These are phyloP conservation scores for Scenedesmus sp. DNA, from an alignment of 163 green algal species.

Conservation along the genomic window DNA sequence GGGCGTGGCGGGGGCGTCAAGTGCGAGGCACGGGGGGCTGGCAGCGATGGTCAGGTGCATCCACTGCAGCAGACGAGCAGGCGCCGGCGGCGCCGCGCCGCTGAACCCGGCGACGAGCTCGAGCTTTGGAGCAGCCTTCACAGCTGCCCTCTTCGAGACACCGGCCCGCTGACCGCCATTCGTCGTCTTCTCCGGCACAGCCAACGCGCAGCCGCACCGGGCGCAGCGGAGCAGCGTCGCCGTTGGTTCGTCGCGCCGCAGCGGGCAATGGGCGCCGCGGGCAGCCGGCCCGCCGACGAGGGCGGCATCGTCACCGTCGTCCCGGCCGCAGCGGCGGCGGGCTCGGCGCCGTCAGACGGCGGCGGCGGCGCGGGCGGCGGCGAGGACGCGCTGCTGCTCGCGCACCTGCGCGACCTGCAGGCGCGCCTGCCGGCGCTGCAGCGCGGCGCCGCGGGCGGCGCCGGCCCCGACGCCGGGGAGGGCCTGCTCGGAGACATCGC, in stretches of 20 bases:
- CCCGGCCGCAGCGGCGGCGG: neutral
- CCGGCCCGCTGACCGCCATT: too few relatives aligned
- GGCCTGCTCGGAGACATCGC: neutral
- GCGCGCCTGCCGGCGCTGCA: conserved; percentile 1
- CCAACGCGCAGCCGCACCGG: neutral
- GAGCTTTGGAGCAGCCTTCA: neutral
- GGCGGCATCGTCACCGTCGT: conserved; percentile 39
- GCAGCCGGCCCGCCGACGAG: neutral
- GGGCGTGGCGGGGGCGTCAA: too few relatives aligned
- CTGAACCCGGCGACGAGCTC: too few relatives aligned
- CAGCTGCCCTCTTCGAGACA: too few relatives aligned
- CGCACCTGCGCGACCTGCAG: conserved; percentile 21
- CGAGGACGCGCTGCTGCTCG: conserved; percentile 12
- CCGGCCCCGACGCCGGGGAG: too few relatives aligned
- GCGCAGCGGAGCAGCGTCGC: neutral
- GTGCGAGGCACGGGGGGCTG: too few relatives aligned
- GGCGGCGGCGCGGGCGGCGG: neutral
- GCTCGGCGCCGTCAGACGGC: too few relatives aligned
- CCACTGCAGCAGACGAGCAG: too few relatives aligned
- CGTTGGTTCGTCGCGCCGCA: neutral
- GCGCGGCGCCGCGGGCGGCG: neutral
- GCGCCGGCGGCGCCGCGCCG: too few relatives aligned
- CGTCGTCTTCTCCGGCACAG: too few relatives aligned
- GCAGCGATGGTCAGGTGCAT: too few relatives aligned
- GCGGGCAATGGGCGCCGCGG: neutral